Evolutionary conservation across 495 filamentous ascomycete species (phyloP).

Genomic region (Hypoxylon intermedium): DNA sequence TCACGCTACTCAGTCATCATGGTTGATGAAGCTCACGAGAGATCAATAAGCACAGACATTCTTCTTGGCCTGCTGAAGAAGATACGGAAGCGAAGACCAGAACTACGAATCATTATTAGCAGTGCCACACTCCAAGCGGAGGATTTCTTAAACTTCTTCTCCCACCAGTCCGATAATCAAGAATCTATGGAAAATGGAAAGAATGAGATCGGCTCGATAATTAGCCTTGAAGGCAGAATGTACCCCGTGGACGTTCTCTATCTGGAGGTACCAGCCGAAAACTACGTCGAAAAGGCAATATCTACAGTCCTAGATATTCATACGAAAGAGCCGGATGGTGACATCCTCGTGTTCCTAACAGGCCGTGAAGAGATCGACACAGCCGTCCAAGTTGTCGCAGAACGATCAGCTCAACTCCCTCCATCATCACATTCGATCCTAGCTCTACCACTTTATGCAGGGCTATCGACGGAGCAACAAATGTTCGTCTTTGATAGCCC

Average conservation of each 20-base stretch:
- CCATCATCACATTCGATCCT: constrained; percentile 72
- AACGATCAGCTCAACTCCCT: constrained; percentile 78
- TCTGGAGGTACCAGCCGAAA: constrained; percentile 77
- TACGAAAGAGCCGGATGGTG: constrained; percentile 82
- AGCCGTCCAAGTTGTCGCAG: constrained; percentile 76
- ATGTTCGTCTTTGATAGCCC: constrained; percentile 91
- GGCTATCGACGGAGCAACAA: constrained; percentile 86
- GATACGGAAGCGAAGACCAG: constrained; percentile 79
- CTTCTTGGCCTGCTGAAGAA: constrained; percentile 95
- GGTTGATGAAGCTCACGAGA: constrained; percentile 98
- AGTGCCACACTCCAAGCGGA: constrained; percentile 95
- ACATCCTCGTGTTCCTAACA: constrained; percentile 91
- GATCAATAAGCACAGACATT: constrained; percentile 92
- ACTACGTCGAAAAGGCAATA: constrained; percentile 87
- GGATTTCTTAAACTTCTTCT: constrained; percentile 85
- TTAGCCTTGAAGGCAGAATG: constrained; percentile 88
- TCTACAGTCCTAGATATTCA: constrained; percentile 95
- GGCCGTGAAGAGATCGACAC: constrained; percentile 93
- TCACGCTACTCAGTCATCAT: constrained; percentile 96
- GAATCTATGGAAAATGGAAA: constrained; percentile 51
- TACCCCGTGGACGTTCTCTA: constrained; percentile 92
- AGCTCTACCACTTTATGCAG: constrained; percentile 86
- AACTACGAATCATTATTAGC: constrained; percentile 88
- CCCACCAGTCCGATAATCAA: constrained; percentile 52
- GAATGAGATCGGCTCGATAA: constrained; percentile 68